Conservation (phyloP, 257 asterid species). For the Gentiana straminea region DNA sequence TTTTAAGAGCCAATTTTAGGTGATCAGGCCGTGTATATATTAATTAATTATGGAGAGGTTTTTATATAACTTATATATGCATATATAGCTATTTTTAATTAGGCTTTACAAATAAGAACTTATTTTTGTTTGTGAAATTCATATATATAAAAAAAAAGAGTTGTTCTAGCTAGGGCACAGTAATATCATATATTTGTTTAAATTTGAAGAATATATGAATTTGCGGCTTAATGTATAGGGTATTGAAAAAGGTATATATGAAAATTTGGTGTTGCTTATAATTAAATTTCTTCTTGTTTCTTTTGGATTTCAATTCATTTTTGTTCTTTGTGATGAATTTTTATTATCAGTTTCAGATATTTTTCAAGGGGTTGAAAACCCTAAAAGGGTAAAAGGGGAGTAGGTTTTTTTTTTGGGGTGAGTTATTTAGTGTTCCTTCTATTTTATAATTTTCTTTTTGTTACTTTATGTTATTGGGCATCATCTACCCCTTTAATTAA, state of each 20-base stretch:
- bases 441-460: background rate
- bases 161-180: background rate
- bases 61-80: background rate
- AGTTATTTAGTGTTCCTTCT: too few relatives aligned
- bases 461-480: too few relatives aligned
- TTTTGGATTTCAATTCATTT: background rate
- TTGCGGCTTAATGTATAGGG: slow-evolving; percentile 1
- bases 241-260: too few relatives aligned
- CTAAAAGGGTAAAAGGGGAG: too few relatives aligned
- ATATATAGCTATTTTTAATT: slow-evolving; percentile 6
- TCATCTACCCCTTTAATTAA: background rate
- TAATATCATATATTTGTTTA: background rate
- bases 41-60: slow-evolving; percentile 13
- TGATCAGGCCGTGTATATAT: slow-evolving; percentile 27
- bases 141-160: background rate
- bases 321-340: background rate
- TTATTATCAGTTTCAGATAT: too few relatives aligned
- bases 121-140: slow-evolving; percentile 7
- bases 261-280: background rate
- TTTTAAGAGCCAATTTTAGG: slow-evolving; percentile 18
- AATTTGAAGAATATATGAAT: background rate
- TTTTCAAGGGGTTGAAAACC: too few relatives aligned
- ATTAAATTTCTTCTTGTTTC: background rate
- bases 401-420: too few relatives aligned
- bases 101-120: slow-evolving; percentile 3